These are phyloP conservation scores for Parathielavia appendiculata DNA, from an alignment of 495 filamentous ascomycete genomes.

Conservation along the genomic window DNA sequence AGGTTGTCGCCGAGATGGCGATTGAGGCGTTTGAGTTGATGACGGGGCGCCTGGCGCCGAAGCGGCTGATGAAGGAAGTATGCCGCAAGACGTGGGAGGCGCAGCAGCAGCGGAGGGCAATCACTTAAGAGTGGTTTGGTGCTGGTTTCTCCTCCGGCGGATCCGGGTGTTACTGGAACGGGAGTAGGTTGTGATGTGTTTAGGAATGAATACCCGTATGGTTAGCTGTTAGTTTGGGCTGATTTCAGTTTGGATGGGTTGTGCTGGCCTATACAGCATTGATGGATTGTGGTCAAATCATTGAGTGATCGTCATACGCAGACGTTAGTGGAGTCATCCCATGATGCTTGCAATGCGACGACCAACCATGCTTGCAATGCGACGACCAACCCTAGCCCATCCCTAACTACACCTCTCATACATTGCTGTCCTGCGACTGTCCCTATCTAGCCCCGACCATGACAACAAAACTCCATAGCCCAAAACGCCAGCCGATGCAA, in stretches of 20 bases:
- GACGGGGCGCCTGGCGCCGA: constrained; percentile 74
- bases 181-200: not conserved
- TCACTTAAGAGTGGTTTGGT: not conserved
- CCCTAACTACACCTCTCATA: no score
- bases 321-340: no score
- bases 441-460: no score
- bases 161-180: not conserved
- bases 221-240: not conserved
- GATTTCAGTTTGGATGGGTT: not conserved
- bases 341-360: no score
- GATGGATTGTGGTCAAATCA: not conserved
- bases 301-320: no score
- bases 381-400: no score
- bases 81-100: constrained; percentile 41
- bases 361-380: no score
- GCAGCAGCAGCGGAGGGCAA: constrained; percentile 23
- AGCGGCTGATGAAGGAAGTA: constrained; percentile 60
- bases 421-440: no score
- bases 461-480: not conserved
- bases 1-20: constrained; percentile 74
- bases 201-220: not conserved
- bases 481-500: not conserved
- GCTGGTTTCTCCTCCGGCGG: not conserved
- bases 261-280: not conserved
- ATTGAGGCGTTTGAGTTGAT: constrained; percentile 81